Percentiles rank a stretch among this genome's conserved stretches.
These are phyloP conservation scores for Diaporthe sp. DNA, from an alignment of 2,329 filamentous ascomycete genomes.

Conservation along the genomic window DNA sequence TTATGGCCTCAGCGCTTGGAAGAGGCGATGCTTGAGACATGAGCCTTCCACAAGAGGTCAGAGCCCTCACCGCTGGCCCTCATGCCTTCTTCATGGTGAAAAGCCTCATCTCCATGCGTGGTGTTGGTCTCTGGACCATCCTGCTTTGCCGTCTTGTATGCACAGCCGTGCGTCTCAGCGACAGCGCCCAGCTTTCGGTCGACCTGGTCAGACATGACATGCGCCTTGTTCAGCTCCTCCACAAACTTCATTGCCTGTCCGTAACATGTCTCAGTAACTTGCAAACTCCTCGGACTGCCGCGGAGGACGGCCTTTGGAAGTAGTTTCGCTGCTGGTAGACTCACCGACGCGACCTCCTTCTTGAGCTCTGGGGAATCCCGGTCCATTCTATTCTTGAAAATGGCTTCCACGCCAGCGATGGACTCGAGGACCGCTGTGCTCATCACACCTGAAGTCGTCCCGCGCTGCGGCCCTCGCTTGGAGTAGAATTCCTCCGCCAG, in stretches of 20 bases:
- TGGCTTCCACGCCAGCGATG: slow-evolving; percentile 2
- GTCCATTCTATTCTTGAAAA: not conserved
- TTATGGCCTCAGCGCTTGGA: not conserved
- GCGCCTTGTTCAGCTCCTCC: not conserved
- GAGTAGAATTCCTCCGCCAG: not conserved
- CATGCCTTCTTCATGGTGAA: not conserved
- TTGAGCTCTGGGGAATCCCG: not conserved
- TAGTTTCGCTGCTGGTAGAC: not conserved
- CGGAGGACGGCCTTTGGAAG: not conserved
- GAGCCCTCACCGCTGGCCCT: not conserved
- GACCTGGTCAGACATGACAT: not conserved
- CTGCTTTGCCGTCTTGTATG: not conserved
- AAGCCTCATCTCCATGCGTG: not conserved
- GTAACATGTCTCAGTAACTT: not conserved
- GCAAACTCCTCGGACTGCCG: too few species aligned
- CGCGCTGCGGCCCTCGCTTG: not conserved
- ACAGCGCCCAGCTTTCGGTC: not conserved
- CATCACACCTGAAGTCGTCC: not conserved
- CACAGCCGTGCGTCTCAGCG: not conserved
- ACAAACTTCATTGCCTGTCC: not conserved
- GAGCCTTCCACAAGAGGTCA: slow-evolving; percentile 12
- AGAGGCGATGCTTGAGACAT: not conserved
- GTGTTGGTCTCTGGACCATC: not conserved
- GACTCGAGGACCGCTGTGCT: slow-evolving; percentile 5
- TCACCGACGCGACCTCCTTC: not conserved